Base-by-base conservation (phyloP, 768 basidiomycete species). In the Suillus paluster region DNA sequence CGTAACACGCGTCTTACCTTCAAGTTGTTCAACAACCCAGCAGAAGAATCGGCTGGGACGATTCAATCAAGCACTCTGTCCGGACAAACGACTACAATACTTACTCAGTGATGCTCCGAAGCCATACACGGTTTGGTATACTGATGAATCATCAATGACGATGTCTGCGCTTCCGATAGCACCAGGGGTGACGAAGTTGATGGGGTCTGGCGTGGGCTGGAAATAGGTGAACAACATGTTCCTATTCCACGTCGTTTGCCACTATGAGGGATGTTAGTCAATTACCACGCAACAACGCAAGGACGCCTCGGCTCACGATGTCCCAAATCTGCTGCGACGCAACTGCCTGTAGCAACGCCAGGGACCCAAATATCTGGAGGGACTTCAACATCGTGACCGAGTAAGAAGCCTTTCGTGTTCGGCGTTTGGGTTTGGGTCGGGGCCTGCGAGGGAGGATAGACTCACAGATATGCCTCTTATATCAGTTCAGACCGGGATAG, bases 21-120 rank as follows among this genome's bases (percentile, higher is more conserved):
- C 62, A 92, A 74, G 60, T 85, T 84, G 66, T 77, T 85, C 23
- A 92, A 73, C 27, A 82, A 73, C 25, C 80, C 74, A 0, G 90
- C 89, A 11, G 90, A 86, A 3, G 89, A 90, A 69, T 93, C 91
- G 33, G 90, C 90, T 92, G 39, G 63, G 9, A 30, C 53, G 27
- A 55, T 34, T 39, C 17, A 15, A 65, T 58, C 58, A 63, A 54
- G 52, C 50, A 34, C 65, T 36, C 39, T 30, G 55, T 49, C 14
- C 14, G 5, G 12, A 52, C 59, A 49, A 56, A 57, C 34, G 19
- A 34, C 50, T 27, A 19, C 30, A 38, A 52, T 19, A 68, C 77
- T 36, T 67, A 91, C 91, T 91, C 36, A 92, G 75, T 0, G 85
- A 68, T 10, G 81, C 88, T 0, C 90, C 90, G 66, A 90, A 89